Evolutionary conservation across 805 yeast species (phyloP), one percentile per base, ranked within the genome.

Genomic region (Saccharomycopsis fodiens): DNA sequence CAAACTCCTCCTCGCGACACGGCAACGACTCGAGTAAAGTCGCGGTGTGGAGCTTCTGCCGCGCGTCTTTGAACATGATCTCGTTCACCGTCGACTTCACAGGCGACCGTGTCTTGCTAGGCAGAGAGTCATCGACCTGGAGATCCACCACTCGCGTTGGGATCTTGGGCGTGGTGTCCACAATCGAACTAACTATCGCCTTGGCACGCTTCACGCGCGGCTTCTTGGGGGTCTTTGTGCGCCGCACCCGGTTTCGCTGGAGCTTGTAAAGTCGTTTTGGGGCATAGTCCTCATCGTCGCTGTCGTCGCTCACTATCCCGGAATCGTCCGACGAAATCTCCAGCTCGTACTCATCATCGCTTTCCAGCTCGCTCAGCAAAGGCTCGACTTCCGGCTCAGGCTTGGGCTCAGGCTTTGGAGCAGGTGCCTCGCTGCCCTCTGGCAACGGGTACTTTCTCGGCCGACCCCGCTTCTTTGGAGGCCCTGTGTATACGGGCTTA

Each of bases 1-100:
- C 74, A 58, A 82, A 88, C 59, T 93, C 95, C 17, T 74, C 73
- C 52, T 87, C 97, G 45, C 98, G 72, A 47, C 97, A 88, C 0
- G 96, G 58, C 43, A 76, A 62, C 36, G 76, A 55, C 59, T 72
- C 65, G 53, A 74, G 55, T 57, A 68, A 59, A 56, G 54, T 54
- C 59, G 55, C 59, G 58, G 69, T 62, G 32, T 66, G 69, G 34
- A 69, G 58, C 25, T 62, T 59, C 40, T 65, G 60, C 30, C 68
- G 69, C 1, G 76, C 72, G 36, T 64, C 63, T 13, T 66, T 37
- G 17, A 51, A 51, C 21, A 51, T 10, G 36, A 45, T 53, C 56
- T 22, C 55, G 52, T 45, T 60, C 61, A 22, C 43, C 53, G 50
- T 64, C 55, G 17, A 53, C 47, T 23, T 50, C 50, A 6, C 57